Conservation (phyloP, 495 filamentous ascomycete species). For the Penicillium odoratum region DNA sequence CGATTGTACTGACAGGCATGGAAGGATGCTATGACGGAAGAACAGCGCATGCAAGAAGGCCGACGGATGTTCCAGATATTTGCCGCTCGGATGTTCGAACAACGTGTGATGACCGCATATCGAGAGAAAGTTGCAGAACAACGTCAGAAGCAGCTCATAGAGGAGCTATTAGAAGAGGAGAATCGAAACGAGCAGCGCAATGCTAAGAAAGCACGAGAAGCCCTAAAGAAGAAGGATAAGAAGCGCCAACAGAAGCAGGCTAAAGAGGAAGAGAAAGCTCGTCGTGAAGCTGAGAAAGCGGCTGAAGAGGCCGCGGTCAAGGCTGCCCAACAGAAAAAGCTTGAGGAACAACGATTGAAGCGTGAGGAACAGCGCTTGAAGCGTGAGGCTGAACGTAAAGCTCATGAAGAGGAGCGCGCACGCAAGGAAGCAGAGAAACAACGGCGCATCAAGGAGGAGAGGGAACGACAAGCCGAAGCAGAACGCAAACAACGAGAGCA, state of each 20-base stretch:
- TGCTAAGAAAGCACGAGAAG: slow-evolving; percentile 90
- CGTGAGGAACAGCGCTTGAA: slow-evolving; percentile 90
- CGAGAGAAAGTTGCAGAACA: slow-evolving; percentile 93
- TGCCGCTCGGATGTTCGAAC: slow-evolving; percentile 98
- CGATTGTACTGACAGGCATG: neutral
- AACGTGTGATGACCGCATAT: slow-evolving; percentile 94
- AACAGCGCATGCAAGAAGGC: slow-evolving; percentile 98
- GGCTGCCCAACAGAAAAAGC: slow-evolving; percentile 74
- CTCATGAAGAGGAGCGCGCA: slow-evolving; percentile 80
- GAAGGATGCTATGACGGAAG: slow-evolving; percentile 94
- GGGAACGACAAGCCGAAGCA: slow-evolving; percentile 75
- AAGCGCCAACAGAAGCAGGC: slow-evolving; percentile 79
- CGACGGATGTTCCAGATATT: slow-evolving; percentile 99
- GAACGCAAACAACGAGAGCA: slow-evolving; percentile 72
- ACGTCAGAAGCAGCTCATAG: slow-evolving; percentile 84
- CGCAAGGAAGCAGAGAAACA: slow-evolving; percentile 79
- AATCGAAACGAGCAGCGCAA: slow-evolving; percentile 72
- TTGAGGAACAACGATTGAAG: slow-evolving; percentile 75
- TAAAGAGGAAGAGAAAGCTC: slow-evolving; percentile 86
- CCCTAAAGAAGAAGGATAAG: slow-evolving; percentile 90
- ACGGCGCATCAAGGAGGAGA: slow-evolving; percentile 74
- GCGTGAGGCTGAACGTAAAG: slow-evolving; percentile 88
- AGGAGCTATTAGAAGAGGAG: slow-evolving; percentile 86
- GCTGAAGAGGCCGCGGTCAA: slow-evolving; percentile 81
- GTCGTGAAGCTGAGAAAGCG: slow-evolving; percentile 82